Evolutionary conservation across 2,329 filamentous ascomycete genomes (phyloP), one percentile per base, ranked within the genome.

Genomic region (Aciculosporium take): DNA sequence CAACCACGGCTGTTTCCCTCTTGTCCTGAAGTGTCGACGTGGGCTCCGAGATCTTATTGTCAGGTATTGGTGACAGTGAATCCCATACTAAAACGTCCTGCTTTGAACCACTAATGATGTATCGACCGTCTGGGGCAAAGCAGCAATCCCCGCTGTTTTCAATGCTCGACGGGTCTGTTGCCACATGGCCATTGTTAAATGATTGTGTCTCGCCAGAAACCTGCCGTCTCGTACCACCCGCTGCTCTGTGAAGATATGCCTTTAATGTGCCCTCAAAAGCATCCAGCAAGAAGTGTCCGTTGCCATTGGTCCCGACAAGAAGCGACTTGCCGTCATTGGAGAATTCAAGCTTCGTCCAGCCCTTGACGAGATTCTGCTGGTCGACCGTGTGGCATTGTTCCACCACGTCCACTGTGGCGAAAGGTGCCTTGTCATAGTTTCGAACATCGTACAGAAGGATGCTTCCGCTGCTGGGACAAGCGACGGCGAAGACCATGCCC

Each of bases 291-390:
- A 91, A 94, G 60, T 98, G 91, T 0, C 87, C 86, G 39, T 72
- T 72, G 6, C 84, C 85, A 37, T 81, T 84, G 2, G 89, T 96
- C 12, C 84, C 84, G 15, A 98, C 61, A 5, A 98, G 71, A 37
- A 98, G 63, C 45, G 76, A 76, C 55, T 94, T 94, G 15, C 91
- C 91, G 54, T 98, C 91, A 53, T 98, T 98, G 44, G 85, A 91
- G 57, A 98, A 96, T 53, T 94, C 87, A 32, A 98, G 71, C 51
- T 83, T 87, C 1, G 84, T 91, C 91, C 91, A 98, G 9, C 80
- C 80, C 40, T 71, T 72, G 46, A 74, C 66, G 1, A 72, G 62
- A 39, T 82, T 77, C 37, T 79, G 72, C 5, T 68, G 60, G 48
- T 74, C 66, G 39, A 67, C 53, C 54, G 63, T 45, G 54, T 64